Evolutionary conservation across 306 rosid species (phyloP), one percentile per base, ranked within the genome.

Genomic region (Ochetophila trinervis): DNA sequence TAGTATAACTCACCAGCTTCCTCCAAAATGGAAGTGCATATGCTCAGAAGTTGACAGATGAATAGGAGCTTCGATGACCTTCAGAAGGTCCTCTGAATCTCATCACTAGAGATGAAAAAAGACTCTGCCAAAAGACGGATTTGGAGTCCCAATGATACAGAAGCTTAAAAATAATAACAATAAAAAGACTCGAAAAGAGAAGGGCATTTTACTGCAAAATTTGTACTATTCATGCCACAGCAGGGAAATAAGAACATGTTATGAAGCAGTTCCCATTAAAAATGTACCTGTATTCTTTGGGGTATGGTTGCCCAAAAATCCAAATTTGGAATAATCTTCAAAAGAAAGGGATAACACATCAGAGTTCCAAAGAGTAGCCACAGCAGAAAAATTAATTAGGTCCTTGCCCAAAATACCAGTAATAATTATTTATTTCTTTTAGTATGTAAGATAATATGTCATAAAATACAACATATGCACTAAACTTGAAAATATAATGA

Each of bases 251-350:
- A 32, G 68, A 51, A 60, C 67, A 66, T 51, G 40, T 49, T 40
- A 63, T 11, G 45, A 18, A 53, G 16, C 42, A 24, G 16, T 51
- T 17, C 12, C 40, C 22, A 35, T 19, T 48, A 69, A 53, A 80
- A 80, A 36, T 67, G 47, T 82, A 86, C 98, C 89, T 76, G 97
- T 62, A 63, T 67, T 79, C 76, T 83, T 6, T 78, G 89, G 30
- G 96, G 91, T 78, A 89, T 67, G 82, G 88, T 73, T 45, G 76
- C 51, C 98, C 98, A 93, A 68, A 89, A 81, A 68, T 86, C 88
- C 81, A 86, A 61, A 83, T 93, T 93, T 61, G 98, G 98, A 65
- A 93, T 76, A 66, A 78, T 74, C 97, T 90, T 79, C 59, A 69
- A 74, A 61, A 44, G 34, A 77, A 35, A 74, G 47, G 54, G 62